Base-by-base conservation (phyloP, 352 stramenopile genomes). In the Phytopythium boreale region DNA sequence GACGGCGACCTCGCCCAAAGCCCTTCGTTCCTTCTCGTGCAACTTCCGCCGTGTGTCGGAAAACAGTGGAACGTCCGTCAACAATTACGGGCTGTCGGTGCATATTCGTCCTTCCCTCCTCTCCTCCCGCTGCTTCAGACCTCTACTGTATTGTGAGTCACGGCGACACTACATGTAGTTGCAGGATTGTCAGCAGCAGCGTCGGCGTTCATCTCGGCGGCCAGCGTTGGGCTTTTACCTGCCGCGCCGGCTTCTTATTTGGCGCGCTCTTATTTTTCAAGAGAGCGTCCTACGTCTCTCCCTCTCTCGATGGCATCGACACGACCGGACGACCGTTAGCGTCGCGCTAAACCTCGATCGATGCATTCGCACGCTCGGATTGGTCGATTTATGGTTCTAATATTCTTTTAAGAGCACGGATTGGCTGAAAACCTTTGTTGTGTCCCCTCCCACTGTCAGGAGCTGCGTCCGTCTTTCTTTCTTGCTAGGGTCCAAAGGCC, bases 221-320 rank as follows among this genome's bases (percentile, higher is more conserved):
- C 29, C 29, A 22, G 47, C 47, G 24, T 22, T 29, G 49, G 24
- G 24, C 49, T 56, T 56, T 56, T 56, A 56, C 49, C 26, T 10
- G 2, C 4, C 17, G 15, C 26, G 20, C 31, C 53, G 26, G 34
- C 53, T 56, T 56, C 34, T 39, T 39, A 39, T 39, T 39, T 39
- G 34, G 34, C 2, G 34, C 1, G 34, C 34, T 39, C 34, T 14
- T 39, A 10, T 14, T 39, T 39, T 56, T 31, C 29, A 22, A 43
- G 15, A 43, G 10, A 22, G 27, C 51, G 51, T 26, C 51, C 20
- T 58, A 22, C 55, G 55, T 60, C 37, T 60, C 55, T 60, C 55
- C 22, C 29, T 46, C 39, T 60, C 24, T 36, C 7, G 56, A 52
- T 61, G 56, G 52, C 56, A 61, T 61, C 36, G 26, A 52, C 56